Percentiles rank a stretch among this genome's conserved stretches.
Conservation (phyloP, 108 stramenopile genomes). For the Cylindrotheca closterium region DNA sequence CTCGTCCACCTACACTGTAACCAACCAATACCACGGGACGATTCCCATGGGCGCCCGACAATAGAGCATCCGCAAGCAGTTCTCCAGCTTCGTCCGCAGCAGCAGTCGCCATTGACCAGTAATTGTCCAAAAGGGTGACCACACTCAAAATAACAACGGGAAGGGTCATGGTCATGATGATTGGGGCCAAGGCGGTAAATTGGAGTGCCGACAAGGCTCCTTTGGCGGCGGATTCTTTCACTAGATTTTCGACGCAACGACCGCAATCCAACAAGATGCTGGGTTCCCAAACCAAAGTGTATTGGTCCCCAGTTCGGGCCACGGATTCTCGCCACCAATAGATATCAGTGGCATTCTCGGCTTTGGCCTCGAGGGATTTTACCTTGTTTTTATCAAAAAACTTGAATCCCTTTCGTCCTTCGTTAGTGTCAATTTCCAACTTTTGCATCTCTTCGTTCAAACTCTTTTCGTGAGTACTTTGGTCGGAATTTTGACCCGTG, state of each 20-base stretch:
- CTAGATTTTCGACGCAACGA: constrained; percentile 25
- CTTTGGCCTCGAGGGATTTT: background rate
- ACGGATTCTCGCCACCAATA: background rate
- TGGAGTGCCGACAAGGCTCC: constrained; percentile 53
- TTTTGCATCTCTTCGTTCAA: background rate
- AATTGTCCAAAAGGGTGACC: constrained; percentile 70
- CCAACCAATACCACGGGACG: constrained; percentile 91
- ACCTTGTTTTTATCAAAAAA: background rate
- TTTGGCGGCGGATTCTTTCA: constrained; percentile 41
- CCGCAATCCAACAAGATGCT: background rate
- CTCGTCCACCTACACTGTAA: constrained; percentile 88
- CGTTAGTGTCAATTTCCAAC: background rate
- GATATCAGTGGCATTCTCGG: background rate
- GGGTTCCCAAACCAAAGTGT: background rate
- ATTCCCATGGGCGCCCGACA: constrained; percentile 59
- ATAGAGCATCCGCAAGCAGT: constrained; percentile 75
- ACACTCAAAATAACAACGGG: constrained; percentile 55
- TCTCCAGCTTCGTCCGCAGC: constrained; percentile 86
- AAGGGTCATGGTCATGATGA: constrained; percentile 54
- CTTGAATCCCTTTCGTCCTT: background rate
- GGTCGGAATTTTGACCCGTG: background rate
- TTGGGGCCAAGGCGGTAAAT: constrained; percentile 47
- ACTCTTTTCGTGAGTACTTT: background rate
- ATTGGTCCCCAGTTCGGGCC: background rate
- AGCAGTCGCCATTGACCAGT: constrained; percentile 69